Conservation (phyloP, 2,329 filamentous ascomycete genomes). For the Fusarium musae region DNA sequence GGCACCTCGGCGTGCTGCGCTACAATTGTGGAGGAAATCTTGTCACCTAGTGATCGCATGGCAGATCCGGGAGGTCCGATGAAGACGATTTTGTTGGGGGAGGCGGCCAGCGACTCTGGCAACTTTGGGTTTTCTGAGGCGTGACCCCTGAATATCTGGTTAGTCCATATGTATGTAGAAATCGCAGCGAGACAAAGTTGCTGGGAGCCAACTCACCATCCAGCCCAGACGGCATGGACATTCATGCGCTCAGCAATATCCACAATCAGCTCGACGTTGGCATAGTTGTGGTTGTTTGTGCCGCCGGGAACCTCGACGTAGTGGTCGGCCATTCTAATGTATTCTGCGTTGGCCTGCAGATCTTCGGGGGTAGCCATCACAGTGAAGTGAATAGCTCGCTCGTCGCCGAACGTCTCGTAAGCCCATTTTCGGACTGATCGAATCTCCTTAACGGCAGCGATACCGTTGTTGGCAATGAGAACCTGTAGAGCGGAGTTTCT, state of each 20-base stretch:
- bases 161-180: constrained; percentile 14
- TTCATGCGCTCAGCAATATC: constrained; percentile 98
- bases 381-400: constrained; percentile 97
- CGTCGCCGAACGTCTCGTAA: constrained; percentile 99
- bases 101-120: constrained; percentile 94
- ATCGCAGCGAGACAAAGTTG: neutral
- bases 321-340: constrained; percentile 99
- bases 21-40: constrained; percentile 99
- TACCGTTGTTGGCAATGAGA: constrained; percentile 99
- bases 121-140: constrained; percentile 98
- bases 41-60: constrained; percentile 99
- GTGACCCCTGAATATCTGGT: constrained; percentile 78
- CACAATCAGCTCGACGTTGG: constrained; percentile 98
- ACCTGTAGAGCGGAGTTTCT: constrained; percentile 67
- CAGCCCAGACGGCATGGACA: constrained; percentile 98
- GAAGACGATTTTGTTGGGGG: constrained; percentile 98
- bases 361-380: constrained; percentile 99
- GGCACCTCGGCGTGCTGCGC: constrained; percentile 96
- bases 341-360: constrained; percentile 96
- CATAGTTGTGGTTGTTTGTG: constrained; percentile 99
- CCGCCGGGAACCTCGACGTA: constrained; percentile 99
- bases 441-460: constrained; percentile 99
- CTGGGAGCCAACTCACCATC: constrained; percentile 74
- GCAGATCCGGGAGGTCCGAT: constrained; percentile 97
- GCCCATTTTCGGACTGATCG: constrained; percentile 99